Percentiles rank a stretch among this genome's conserved stretches.
Evolutionary conservation across 805 yeast genomes (phyloP).

Genomic region (Myxozyma melibiosi): DNA sequence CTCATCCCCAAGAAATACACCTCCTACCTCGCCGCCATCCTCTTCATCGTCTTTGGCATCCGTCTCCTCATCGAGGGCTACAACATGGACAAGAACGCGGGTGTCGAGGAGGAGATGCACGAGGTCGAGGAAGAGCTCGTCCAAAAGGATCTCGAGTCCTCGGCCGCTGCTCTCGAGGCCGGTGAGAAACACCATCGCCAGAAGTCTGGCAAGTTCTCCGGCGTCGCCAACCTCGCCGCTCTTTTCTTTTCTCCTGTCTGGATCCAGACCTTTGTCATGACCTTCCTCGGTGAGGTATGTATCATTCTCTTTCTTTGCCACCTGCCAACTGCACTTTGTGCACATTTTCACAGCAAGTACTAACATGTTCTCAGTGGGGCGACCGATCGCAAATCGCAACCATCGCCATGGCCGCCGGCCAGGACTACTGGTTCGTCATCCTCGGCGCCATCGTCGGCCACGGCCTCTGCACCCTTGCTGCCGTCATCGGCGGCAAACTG

Average conservation of each 20-base stretch:
- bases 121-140: constrained; percentile 95
- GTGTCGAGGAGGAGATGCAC: constrained; percentile 93
- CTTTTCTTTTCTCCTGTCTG: constrained; percentile 81
- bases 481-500: constrained; percentile 91
- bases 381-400: constrained; percentile 98
- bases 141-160: constrained; percentile 54
- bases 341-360: not conserved
- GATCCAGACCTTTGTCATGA: constrained; percentile 94
- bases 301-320: not conserved
- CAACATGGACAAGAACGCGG: constrained; percentile 71
- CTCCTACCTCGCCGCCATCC: constrained; percentile 74
- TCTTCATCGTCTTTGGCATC: constrained; percentile 82
- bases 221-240: constrained; percentile 57
- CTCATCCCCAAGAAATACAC: constrained; percentile 79
- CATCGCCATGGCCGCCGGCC: constrained; percentile 97
- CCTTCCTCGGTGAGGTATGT: constrained; percentile 77
- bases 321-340: not conserved
- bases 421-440: constrained; percentile 85
- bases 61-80: constrained; percentile 74
- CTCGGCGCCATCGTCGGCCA: constrained; percentile 91
- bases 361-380: constrained; percentile 63
- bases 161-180: constrained; percentile 60
- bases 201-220: constrained; percentile 36
- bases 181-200: constrained; percentile 43
- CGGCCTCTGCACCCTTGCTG: constrained; percentile 79